Evolutionary conservation across 352 stramenopile genomes (phyloP).

Genomic region (Phytophthora nicotianae): DNA sequence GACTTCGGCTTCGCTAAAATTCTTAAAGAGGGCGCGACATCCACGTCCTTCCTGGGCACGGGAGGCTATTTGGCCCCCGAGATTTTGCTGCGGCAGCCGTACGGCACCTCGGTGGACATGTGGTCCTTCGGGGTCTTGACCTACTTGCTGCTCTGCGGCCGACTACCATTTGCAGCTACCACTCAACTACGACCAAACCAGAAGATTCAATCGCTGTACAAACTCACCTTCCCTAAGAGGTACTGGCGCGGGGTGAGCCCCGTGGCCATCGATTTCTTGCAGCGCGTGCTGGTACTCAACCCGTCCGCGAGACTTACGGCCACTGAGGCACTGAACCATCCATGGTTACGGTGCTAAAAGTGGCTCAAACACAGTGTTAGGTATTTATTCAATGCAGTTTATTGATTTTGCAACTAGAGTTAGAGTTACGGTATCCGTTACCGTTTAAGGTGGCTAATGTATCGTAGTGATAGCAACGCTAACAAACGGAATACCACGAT

Average conservation of each 20-base stretch:
- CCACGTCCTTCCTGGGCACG: conserved; percentile 80
- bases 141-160: conserved; percentile 97
- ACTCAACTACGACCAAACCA: conserved; percentile 65
- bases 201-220: conserved; percentile 66
- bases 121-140: conserved; percentile 97
- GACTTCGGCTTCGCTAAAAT: conserved; percentile 98
- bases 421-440: conserved; percentile 16
- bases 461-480: conserved; percentile 51
- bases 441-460: conserved; percentile 59
- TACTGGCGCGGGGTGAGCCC: conserved; percentile 76
- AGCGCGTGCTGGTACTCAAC: conserved; percentile 68
- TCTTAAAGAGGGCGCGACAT: conserved; percentile 53
- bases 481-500: conserved; percentile 56
- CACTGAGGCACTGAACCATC: conserved; percentile 58
- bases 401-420: conserved; percentile 5
- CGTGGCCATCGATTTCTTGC: conserved; percentile 60
- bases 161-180: conserved; percentile 73
- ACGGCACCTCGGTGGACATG: conserved; percentile 95
- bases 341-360: conserved; percentile 47
- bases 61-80: conserved; percentile 97
- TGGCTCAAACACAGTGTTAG: conserved; percentile 18
- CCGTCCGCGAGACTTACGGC: conserved; percentile 53
- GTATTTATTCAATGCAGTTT: conserved; percentile 43
- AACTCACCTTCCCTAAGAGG: conserved; percentile 73
- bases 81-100: conserved; percentile 96